Evolutionary conservation across 345 rosid genomes (phyloP), one percentile per base, ranked within the genome.

Genomic region (Linum usitatissimum): DNA sequence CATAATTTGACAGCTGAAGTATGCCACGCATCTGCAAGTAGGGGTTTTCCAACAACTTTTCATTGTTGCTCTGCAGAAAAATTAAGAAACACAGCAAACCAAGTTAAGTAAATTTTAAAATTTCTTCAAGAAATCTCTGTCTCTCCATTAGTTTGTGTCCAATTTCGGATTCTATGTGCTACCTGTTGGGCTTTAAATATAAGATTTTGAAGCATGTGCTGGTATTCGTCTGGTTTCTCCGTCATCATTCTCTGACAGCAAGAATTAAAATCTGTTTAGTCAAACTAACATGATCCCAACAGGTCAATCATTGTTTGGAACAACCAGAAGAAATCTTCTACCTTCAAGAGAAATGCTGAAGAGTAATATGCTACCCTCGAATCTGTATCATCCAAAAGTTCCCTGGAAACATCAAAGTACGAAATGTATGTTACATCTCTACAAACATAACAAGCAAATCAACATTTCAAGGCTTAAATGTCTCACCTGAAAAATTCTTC

Each of bases 1-100:
- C 76, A 64, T 68, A 67, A 45, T 73, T 73, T 73, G 72, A 67
- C 19, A 93, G 72, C 76, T 93, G 94, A 77, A 90, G 91, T 72
- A 93, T 82, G 79, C 99, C 97, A 18, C 88, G 85, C 87, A 93
- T 90, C 85, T 93, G 99, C 77, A 93, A 88, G 73, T 90, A 93
- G 19, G 96, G 97, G 71, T 93, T 93, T 77, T 93, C 96, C 78
- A 93, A 78, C 67, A 93, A 75, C 73, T 90, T 90, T 76, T 93
- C 99, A 49, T 93, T 93, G 78, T 93, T 93, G 83, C 95, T 93
- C 99, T 90, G 86, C 68, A 72, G 23, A 68, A 59, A 71, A 57
- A 45, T 45, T 45, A 45, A 61, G 28, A 23, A 66, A 49, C 18
- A 70, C 28, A 63, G 13, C 36, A 56, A 68, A 55, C 6, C 63